A percentile compares a stretch with the other conserved stretches of the same genome.
Evolutionary conservation across 345 rosid species (phyloP).

Genomic region (Lenwebbia sp.): DNA sequence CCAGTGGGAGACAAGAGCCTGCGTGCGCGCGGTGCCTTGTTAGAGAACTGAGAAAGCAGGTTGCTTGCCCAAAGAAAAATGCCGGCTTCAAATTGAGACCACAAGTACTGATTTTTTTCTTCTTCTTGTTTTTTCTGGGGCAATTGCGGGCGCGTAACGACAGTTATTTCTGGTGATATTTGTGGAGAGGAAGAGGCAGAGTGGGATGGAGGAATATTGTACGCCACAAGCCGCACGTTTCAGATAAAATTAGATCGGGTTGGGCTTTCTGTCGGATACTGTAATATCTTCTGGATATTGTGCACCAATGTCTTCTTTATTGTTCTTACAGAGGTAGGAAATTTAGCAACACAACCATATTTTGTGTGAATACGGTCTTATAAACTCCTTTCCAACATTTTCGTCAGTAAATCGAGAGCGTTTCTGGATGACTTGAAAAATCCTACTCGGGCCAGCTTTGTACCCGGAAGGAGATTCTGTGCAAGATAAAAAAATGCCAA

Average conservation of each 20-base stretch:
- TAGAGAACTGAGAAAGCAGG: background rate
- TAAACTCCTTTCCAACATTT: background rate
- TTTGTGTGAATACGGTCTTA: too few species aligned
- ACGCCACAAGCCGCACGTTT: constrained; percentile 5
- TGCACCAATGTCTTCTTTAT: background rate
- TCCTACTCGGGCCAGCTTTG: background rate
- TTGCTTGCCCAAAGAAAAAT: background rate
- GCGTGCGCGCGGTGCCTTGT: background rate
- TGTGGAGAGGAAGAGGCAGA: constrained; percentile 10
- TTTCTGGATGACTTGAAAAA: background rate
- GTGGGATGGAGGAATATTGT: constrained; percentile 1
- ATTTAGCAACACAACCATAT: background rate
- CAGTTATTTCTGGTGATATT: constrained; percentile 28
- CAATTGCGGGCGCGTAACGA: background rate
- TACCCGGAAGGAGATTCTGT: background rate
- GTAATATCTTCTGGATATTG: background rate
- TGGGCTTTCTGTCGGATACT: background rate
- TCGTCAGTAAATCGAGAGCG: background rate
- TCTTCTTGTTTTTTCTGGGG: background rate
- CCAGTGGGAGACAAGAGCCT: background rate
- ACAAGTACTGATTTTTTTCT: background rate
- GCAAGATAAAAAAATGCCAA: background rate
- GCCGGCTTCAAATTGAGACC: constrained; percentile 13
- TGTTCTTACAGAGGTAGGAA: background rate
- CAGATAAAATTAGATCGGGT: background rate